Conservation (phyloP, 2,329 filamentous ascomycete species). For the Biscogniauxia mediterranea region DNA sequence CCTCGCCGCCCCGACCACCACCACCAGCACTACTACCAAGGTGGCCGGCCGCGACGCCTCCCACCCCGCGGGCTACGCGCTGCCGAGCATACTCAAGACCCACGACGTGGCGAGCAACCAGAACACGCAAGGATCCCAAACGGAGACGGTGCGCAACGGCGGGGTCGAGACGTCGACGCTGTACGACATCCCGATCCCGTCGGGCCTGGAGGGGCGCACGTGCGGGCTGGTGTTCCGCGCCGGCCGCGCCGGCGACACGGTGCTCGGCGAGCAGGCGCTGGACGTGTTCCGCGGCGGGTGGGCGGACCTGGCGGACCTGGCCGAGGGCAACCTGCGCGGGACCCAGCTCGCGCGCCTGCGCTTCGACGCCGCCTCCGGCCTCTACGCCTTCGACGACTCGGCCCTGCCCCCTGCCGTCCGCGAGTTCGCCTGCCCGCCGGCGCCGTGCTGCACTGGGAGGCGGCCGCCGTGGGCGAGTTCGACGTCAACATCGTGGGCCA, state of each 20-base stretch:
- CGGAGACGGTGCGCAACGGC: conserved; percentile 19
- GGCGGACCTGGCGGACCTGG: conserved; percentile 25
- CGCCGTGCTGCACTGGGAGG: conserved; percentile 25
- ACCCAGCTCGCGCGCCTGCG: conserved; percentile 22
- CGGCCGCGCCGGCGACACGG: conserved; percentile 6
- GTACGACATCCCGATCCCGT: conserved; percentile 28
- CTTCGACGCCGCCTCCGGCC: conserved; percentile 18
- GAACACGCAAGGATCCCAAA: conserved; percentile 10
- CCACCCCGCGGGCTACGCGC: conserved; percentile 16
- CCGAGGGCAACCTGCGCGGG: conserved; percentile 25
- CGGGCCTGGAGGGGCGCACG: conserved; percentile 19
- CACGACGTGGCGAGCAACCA: conserved; percentile 23
- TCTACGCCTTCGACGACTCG: conserved; percentile 23
- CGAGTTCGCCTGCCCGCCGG: conserved; percentile 27
- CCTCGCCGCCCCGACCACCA: conserved; percentile 24
- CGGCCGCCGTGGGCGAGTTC: conserved; percentile 23
- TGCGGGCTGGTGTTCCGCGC: conserved; percentile 26
- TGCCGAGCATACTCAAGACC: conserved; percentile 26
- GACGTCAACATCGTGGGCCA: conserved; percentile 24
- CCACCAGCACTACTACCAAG: conserved; percentile 14
- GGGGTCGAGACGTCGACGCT: conserved; percentile 24
- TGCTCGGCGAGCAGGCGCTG: conserved; percentile 17
- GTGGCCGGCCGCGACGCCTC: conserved; percentile 4
- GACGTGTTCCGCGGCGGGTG: conserved; percentile 29
- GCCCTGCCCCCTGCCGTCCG: conserved; percentile 19